Percentiles rank a stretch among this genome's conserved stretches.
Conservation (phyloP, 1,284 basidiomycete species). For the Trichosporon asahii region DNA sequence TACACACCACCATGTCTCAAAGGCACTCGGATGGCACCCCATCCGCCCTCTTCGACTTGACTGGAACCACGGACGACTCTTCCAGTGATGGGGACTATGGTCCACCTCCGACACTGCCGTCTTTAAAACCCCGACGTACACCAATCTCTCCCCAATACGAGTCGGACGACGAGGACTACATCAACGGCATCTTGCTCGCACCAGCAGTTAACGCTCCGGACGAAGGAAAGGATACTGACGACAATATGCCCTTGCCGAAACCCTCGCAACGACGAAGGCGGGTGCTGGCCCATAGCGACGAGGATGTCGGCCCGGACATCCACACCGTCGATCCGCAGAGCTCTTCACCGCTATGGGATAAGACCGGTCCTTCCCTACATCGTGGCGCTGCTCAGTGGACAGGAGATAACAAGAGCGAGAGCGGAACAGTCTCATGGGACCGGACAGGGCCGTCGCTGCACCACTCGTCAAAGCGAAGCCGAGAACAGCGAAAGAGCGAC, state of each 20-base stretch:
- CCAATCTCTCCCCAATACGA: neutral
- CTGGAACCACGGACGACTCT: neutral
- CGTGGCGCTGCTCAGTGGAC: neutral
- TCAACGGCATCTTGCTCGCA: neutral
- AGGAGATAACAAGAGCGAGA: neutral
- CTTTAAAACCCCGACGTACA: neutral
- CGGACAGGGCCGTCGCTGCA: neutral
- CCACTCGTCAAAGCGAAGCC: neutral
- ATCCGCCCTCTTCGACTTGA: neutral
- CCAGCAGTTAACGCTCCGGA: neutral
- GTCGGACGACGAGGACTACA: neutral
- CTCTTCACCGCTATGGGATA: neutral
- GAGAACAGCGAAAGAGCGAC: neutral
- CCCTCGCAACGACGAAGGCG: neutral
- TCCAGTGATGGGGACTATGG: neutral
- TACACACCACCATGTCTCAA: neutral
- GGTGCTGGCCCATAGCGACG: neutral
- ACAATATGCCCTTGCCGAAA: neutral
- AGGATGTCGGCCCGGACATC: neutral
- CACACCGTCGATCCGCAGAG: neutral
- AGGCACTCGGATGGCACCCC: neutral
- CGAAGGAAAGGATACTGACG: neutral
- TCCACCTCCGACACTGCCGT: neutral
- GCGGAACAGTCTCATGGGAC: neutral
- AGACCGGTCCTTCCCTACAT: neutral